Evolutionary conservation across 2,329 filamentous ascomycete species (phyloP).

Genomic region (Dissoconium aciculare): DNA sequence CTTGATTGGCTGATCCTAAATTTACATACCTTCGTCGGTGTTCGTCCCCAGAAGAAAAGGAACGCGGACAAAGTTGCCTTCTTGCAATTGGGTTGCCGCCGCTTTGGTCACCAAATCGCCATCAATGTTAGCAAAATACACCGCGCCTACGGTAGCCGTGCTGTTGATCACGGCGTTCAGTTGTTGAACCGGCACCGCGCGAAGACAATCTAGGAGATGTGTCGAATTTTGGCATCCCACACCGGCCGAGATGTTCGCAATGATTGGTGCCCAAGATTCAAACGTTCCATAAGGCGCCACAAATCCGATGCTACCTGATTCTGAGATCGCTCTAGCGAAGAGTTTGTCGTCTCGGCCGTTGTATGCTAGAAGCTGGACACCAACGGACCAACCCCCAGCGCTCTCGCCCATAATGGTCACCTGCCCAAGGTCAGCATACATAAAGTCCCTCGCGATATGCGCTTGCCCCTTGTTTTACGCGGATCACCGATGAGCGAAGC

Average conservation of each 20-base stretch:
- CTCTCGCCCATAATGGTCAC: constrained; percentile 19
- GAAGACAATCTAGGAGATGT: constrained; percentile 25
- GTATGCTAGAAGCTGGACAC: constrained; percentile 39
- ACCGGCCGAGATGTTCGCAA: constrained; percentile 16
- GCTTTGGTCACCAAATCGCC: constrained; percentile 15
- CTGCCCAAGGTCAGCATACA: too few species aligned
- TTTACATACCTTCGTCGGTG: constrained; percentile 18
- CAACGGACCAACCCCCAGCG: constrained; percentile 31
- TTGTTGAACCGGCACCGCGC: constrained; percentile 9
- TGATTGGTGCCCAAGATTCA: constrained; percentile 14
- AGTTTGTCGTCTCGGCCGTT: constrained; percentile 40
- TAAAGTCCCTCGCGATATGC: too few species aligned
- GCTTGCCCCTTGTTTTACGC: too few species aligned
- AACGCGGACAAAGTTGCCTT: constrained; percentile 17
- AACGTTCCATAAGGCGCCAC: constrained; percentile 14
- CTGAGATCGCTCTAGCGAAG: constrained; percentile 38
- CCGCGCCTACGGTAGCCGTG: constrained; percentile 10
- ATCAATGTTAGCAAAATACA: constrained; percentile 14
- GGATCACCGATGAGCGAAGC: too few species aligned
- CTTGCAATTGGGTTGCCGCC: constrained; percentile 10
- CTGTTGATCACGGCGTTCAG: constrained; percentile 17
- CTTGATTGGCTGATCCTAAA: too few species aligned
- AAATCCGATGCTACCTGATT: constrained; percentile 27
- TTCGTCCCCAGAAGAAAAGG: constrained; percentile 18
- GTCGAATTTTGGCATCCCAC: constrained; percentile 12